Percentiles rank a stretch among this genome's conserved stretches.
Conservation (phyloP, 75 land plant species). For the Azolla pinnata region DNA sequence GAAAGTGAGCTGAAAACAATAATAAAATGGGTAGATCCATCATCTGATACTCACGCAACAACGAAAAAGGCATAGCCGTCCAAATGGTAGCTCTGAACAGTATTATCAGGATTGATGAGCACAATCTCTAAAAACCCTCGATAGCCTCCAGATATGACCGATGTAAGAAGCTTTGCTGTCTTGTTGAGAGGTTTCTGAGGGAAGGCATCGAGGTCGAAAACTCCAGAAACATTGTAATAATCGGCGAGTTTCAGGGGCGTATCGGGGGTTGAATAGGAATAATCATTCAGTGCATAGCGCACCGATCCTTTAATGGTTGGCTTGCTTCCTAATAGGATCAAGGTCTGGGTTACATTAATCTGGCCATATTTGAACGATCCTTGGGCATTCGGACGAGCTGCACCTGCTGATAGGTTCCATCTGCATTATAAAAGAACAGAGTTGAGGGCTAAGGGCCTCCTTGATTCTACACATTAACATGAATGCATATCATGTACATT, state of each 20-base stretch:
- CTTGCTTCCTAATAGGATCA: slow-evolving; percentile 43
- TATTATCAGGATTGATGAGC: slow-evolving; percentile 68
- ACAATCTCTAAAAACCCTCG: slow-evolving; percentile 76
- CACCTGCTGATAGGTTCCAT: slow-evolving; percentile 78
- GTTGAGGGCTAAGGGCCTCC: too few species aligned
- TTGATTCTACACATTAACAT: too few species aligned
- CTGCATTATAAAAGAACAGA: too few species aligned
- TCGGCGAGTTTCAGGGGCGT: slow-evolving; percentile 89
- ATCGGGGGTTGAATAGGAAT: slow-evolving; percentile 47
- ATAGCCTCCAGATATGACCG: slow-evolving; percentile 68
- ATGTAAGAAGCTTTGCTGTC: slow-evolving; percentile 43
- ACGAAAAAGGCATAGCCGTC: slow-evolving; percentile 89
- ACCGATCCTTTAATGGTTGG: slow-evolving; percentile 46
- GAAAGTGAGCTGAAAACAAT: too few species aligned
- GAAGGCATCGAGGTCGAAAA: slow-evolving; percentile 58
- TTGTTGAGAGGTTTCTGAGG: slow-evolving; percentile 50
- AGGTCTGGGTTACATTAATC: slow-evolving; percentile 65
- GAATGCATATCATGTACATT: neutral
- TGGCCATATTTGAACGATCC: slow-evolving; percentile 80
- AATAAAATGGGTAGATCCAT: too few species aligned
- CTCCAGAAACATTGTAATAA: slow-evolving; percentile 40
- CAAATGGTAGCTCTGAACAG: slow-evolving; percentile 71
- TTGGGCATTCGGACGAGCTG: slow-evolving; percentile 94
- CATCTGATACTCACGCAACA: slow-evolving; percentile 23
- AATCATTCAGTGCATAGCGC: slow-evolving; percentile 55